These are phyloP conservation scores for Hanseniaspora nectarophila DNA, from an alignment of 805 yeast species.

Conservation along the genomic window DNA sequence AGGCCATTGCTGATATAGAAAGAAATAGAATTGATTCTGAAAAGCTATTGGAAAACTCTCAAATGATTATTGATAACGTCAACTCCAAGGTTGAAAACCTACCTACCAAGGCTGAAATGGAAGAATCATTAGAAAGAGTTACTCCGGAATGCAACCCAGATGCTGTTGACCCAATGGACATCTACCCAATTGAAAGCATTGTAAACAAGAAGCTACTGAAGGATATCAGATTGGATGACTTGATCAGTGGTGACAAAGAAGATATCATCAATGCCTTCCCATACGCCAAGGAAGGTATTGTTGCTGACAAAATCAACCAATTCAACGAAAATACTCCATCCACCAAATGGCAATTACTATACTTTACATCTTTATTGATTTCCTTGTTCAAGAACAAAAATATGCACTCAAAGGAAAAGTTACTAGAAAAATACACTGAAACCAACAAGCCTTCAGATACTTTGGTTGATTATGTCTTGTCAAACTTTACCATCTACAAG, in stretches of 20 bases:
- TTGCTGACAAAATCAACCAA: constrained; percentile 37
- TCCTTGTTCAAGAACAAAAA: constrained; percentile 72
- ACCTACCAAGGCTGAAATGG: constrained; percentile 60
- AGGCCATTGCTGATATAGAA: constrained; percentile 69
- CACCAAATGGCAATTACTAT: constrained; percentile 55
- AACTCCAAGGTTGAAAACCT: constrained; percentile 54
- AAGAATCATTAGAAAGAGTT: constrained; percentile 58
- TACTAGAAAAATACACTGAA: constrained; percentile 40
- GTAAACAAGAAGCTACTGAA: constrained; percentile 57
- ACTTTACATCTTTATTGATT: constrained; percentile 65
- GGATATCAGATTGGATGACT: constrained; percentile 50
- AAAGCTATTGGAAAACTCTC: constrained; percentile 57
- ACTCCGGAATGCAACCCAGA: constrained; percentile 65
- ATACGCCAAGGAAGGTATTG: constrained; percentile 43
- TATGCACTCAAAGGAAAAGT: constrained; percentile 42
- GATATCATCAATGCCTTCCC: constrained; percentile 52
- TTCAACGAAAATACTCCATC: constrained; percentile 37
- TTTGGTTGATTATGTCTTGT: constrained; percentile 58
- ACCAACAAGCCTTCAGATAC: constrained; percentile 55
- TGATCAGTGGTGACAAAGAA: constrained; percentile 45
- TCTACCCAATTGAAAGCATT: constrained; percentile 62
- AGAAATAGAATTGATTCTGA: constrained; percentile 81
- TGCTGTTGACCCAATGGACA: constrained; percentile 73
- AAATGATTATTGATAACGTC: constrained; percentile 73
- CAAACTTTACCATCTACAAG: constrained; percentile 55